These are phyloP conservation scores for Diphasiastrum complanatum DNA, from an alignment of 83 land plant genomes.

Conservation along the genomic window DNA sequence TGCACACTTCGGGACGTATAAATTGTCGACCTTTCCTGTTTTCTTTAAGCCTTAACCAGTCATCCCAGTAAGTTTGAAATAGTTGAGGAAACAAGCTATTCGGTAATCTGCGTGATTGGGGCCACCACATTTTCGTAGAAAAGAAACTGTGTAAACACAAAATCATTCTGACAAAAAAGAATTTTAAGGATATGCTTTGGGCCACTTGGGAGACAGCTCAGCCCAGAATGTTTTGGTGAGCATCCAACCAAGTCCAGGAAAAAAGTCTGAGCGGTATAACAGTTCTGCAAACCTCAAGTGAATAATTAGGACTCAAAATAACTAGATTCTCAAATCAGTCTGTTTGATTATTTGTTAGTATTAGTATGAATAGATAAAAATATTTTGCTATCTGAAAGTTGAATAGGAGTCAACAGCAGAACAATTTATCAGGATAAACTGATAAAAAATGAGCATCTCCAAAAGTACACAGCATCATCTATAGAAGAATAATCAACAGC, in stretches of 20 bases:
- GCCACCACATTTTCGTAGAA: no score
- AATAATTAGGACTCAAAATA: no score
- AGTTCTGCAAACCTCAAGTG: slow-evolving; percentile 48
- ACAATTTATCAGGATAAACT: no score
- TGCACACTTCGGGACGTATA: slow-evolving; percentile 94
- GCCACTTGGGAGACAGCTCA: slow-evolving; percentile 95
- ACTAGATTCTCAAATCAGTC: no score
- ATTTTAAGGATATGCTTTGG: slow-evolving; percentile 88
- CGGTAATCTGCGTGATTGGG: neutral
- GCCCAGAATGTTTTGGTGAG: slow-evolving; percentile 69
- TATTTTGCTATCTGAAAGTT: no score
- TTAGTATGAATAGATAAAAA: no score
- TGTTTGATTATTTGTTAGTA: no score
- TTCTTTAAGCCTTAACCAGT: slow-evolving; percentile 89
- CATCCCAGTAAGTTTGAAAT: slow-evolving; percentile 94
- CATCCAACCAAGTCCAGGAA: slow-evolving; percentile 99
- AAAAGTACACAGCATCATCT: neutral
- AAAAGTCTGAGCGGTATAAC: slow-evolving; percentile 92
- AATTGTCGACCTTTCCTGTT: slow-evolving; percentile 84
- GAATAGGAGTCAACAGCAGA: no score
- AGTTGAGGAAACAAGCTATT: slow-evolving; percentile 54
- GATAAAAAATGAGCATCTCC: no score
- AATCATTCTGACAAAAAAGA: slow-evolving; percentile 3
- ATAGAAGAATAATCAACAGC: neutral
- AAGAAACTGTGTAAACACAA: neutral